Base-by-base conservation (phyloP, 2,329 filamentous ascomycete species). In the Triangularia setosa region DNA sequence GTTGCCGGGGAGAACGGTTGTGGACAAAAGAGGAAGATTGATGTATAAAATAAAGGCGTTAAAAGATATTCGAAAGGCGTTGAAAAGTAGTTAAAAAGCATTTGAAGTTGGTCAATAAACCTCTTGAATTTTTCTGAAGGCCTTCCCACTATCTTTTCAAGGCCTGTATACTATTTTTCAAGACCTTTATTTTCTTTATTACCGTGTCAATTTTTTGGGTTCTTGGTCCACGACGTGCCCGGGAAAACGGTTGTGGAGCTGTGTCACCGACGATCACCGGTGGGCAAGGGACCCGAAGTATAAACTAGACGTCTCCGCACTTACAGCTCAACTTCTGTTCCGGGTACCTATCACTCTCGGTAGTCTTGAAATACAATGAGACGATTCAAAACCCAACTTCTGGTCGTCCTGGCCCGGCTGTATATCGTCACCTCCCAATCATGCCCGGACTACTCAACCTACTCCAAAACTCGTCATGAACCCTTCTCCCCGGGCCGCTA, bases 401-500 rank as follows among this genome's bases (percentile, higher is more conserved):
- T 27, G 28, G 65, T 5, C 53, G 61, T 12, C 30, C 53, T 9
- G 40, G 33, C 33, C 24, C 62, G 7, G n/a, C 60, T 27, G 57
- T 18, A 14, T 25, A 54, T 23, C 14, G 55, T 59, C 9, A 9
- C 53, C 7, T 35, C 64, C 2, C 60, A 66, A 35, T 68, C 65
- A 11, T 91, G 89, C 75, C 89, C 89, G 1, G 86, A 90, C 73
- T 91, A 90, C 74, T 80, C 81, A 18, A 74, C 78, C 56, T 90
- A 89, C 75, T 81, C 88, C 1, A 80, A 79, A 67, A 74, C 81
- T 63, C 77, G 75, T 4, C 90, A 94, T 74, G 79, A 83, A 35
- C 94, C 94, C 1, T 87, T 88, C 71, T 96, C 91, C 68, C 78
- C 84, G n/a, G 93, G 94, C 12, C 87, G 86, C 7, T 84, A 95